These are phyloP conservation scores for Hypoxylon fuscum DNA, from an alignment of 495 filamentous ascomycete species.

Conservation along the genomic window DNA sequence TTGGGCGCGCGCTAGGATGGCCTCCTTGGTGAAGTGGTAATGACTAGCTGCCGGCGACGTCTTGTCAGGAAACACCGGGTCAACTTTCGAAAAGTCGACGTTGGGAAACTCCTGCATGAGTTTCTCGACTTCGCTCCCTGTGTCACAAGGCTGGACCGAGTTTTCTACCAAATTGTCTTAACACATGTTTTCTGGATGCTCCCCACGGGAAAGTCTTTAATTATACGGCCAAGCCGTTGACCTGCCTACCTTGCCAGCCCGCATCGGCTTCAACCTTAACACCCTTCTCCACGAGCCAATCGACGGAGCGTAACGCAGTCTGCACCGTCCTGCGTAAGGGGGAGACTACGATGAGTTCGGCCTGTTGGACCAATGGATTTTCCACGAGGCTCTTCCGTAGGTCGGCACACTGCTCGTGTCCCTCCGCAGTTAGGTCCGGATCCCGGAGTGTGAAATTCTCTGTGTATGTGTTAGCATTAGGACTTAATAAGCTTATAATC, in stretches of 20 bases:
- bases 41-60: constrained; percentile 48
- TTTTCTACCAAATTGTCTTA: constrained; percentile 56
- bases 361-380: constrained; percentile 56
- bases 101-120: constrained; percentile 59
- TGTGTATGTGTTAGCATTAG: constrained; percentile 43
- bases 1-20: constrained; percentile 60
- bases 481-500: neutral
- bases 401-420: constrained; percentile 59
- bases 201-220: too few relatives aligned
- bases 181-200: constrained; percentile 2
- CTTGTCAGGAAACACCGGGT: constrained; percentile 66
- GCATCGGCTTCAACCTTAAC: constrained; percentile 62
- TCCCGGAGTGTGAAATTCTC: constrained; percentile 63
- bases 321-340: constrained; percentile 68
- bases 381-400: constrained; percentile 57
- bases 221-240: too few relatives aligned
- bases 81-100: constrained; percentile 62
- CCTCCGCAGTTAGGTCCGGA: constrained; percentile 64
- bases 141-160: constrained; percentile 65
- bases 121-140: constrained; percentile 53
- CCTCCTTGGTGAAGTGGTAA: constrained; percentile 58
- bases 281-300: constrained; percentile 61
- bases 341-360: constrained; percentile 65
- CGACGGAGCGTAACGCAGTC: constrained; percentile 60
- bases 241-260: constrained; percentile 61